These are phyloP conservation scores for Diaporthe helianthi DNA, from an alignment of 2,329 filamentous ascomycete species.

Conservation along the genomic window DNA sequence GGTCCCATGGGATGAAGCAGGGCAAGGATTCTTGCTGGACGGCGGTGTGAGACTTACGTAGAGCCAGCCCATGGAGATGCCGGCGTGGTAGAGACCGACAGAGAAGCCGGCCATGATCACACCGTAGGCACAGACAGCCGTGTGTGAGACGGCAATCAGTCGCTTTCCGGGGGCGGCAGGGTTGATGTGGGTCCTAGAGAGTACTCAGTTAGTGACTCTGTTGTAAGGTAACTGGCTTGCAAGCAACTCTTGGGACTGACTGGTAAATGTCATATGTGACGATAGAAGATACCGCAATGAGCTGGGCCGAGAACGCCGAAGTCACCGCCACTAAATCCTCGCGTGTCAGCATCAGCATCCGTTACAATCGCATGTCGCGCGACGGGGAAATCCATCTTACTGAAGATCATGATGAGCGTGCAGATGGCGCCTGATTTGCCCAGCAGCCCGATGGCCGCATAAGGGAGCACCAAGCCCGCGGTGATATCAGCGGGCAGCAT, in stretches of 20 bases:
- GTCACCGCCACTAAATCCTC: slow-evolving; percentile 74
- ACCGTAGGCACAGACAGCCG: slow-evolving; percentile 74
- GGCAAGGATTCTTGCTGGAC: not conserved
- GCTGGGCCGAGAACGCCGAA: slow-evolving; percentile 79
- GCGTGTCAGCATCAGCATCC: not conserved
- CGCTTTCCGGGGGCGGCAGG: slow-evolving; percentile 76
- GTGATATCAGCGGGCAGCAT: slow-evolving; percentile 78
- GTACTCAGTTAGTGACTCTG: not conserved
- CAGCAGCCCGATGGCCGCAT: slow-evolving; percentile 82
- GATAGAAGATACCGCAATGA: slow-evolving; percentile 88
- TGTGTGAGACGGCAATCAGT: slow-evolving; percentile 82
- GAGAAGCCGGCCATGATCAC: slow-evolving; percentile 80
- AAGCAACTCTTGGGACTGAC: not conserved
- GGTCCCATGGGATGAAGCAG: no score
- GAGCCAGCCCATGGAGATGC: slow-evolving; percentile 86
- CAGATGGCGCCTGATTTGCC: slow-evolving; percentile 82
- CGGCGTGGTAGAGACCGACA: slow-evolving; percentile 75
- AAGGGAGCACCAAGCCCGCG: slow-evolving; percentile 84
- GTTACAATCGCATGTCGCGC: fast-evolving
- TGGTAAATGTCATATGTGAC: slow-evolving; percentile 87
- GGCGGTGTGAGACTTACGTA: slow-evolving; percentile 51
- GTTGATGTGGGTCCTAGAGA: slow-evolving; percentile 76
- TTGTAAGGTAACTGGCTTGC: fast-evolving
- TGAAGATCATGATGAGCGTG: slow-evolving; percentile 83
- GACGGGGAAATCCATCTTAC: not conserved